phyloP scores from a whole-genome alignment of 192 early-diverging fungal genomes.

The Dissophora globulifera region DNA sequence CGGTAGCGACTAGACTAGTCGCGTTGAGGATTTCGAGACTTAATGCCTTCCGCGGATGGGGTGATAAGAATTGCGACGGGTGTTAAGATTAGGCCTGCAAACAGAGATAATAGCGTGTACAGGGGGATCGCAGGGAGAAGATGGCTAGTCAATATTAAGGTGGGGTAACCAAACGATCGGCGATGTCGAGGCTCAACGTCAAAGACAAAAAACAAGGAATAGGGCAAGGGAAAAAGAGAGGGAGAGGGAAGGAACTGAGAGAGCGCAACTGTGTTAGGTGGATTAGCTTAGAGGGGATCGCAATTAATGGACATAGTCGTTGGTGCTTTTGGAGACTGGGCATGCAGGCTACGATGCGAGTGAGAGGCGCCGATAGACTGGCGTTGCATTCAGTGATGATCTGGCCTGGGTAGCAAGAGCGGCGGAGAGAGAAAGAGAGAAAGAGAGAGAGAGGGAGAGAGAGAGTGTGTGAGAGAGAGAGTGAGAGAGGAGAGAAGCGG shows the following conservation, averaged over 20 bases:
- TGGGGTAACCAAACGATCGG: neutral
- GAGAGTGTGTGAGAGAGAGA: too few species aligned
- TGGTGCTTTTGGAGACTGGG: conserved; percentile 12
- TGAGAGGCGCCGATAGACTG: neutral
- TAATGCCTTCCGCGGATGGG: too few species aligned
- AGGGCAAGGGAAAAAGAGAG: neutral
- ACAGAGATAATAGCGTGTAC: too few species aligned
- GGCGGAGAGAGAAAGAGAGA: neutral
- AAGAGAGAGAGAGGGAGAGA: neutral
- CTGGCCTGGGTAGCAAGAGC: conserved; percentile 17
- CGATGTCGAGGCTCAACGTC: neutral
- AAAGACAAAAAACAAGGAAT: neutral
- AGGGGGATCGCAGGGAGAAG: too few species aligned
- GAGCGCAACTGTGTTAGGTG: too few species aligned
- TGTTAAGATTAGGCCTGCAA: too few species aligned
- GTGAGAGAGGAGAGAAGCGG: too few species aligned
- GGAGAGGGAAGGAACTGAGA: neutral
- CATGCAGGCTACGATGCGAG: neutral
- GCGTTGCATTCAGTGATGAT: neutral
- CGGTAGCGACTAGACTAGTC: too few species aligned
- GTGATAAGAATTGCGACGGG: too few species aligned
- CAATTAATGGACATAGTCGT: too few species aligned
- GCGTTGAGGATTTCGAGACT: too few species aligned
- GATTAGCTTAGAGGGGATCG: too few species aligned
- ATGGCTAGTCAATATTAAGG: neutral